phyloP scores from a whole-genome alignment of 805 yeast species.

The Hanseniaspora mollemarum region DNA sequence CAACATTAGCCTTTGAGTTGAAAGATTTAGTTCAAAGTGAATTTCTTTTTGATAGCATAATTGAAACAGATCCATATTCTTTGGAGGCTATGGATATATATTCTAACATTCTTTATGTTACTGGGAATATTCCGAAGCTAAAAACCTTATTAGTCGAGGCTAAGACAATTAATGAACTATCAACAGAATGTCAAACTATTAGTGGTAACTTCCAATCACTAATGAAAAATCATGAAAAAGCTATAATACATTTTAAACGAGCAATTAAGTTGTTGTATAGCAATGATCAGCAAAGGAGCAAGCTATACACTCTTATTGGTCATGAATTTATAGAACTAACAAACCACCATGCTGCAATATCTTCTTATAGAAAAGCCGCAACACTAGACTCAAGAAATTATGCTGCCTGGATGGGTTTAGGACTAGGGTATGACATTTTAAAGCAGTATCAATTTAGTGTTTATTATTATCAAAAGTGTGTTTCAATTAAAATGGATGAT shows the following conservation, averaged over 20 bases:
- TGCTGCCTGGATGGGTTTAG: slow-evolving; percentile 96
- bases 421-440: slow-evolving; percentile 93
- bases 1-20: slow-evolving; percentile 70
- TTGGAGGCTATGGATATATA: slow-evolving; percentile 85
- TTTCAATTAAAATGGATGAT: slow-evolving; percentile 77
- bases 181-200: slow-evolving; percentile 91
- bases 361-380: slow-evolving; percentile 84
- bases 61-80: slow-evolving; percentile 67
- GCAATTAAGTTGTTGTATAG: slow-evolving; percentile 72
- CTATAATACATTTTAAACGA: slow-evolving; percentile 82
- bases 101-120: slow-evolving; percentile 89
- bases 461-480: slow-evolving; percentile 84
- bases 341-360: slow-evolving; percentile 95
- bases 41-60: slow-evolving; percentile 59
- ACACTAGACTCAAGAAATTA: slow-evolving; percentile 82
- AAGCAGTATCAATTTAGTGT: slow-evolving; percentile 90
- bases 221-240: slow-evolving; percentile 86
- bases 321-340: slow-evolving; percentile 95
- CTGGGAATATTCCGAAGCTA: slow-evolving; percentile 76
- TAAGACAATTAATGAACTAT: slow-evolving; percentile 65
- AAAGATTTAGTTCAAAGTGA: slow-evolving; percentile 78
- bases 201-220: slow-evolving; percentile 87
- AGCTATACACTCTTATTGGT: slow-evolving; percentile 98
- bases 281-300: slow-evolving; percentile 37
- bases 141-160: slow-evolving; percentile 81